Conservation (phyloP, 1,139 yeast species). For the Taiozyma onychis region DNA sequence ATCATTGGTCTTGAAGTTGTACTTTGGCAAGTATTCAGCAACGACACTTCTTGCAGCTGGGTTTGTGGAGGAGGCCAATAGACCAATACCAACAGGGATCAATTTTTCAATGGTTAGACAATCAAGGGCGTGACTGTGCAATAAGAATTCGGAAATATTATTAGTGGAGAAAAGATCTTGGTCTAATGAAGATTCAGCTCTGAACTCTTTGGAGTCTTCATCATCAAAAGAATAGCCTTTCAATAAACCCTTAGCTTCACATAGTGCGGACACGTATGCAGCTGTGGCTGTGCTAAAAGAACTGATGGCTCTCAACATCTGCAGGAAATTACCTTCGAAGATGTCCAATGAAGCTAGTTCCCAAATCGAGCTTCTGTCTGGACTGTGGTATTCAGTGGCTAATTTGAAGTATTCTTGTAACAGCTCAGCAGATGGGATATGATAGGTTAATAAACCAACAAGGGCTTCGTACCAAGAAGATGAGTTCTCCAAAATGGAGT, state of each 20-base stretch:
- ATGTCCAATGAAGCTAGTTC: slow-evolving; percentile 59
- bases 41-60: slow-evolving; percentile 43
- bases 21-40: slow-evolving; percentile 57
- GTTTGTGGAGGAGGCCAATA: slow-evolving; percentile 34
- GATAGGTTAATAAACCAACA: slow-evolving; percentile 55
- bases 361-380: slow-evolving; percentile 42
- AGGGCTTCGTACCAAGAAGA: slow-evolving; percentile 70
- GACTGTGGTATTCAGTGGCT: slow-evolving; percentile 30
- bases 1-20: slow-evolving; percentile 56
- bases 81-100: slow-evolving; percentile 66
- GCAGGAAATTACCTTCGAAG: slow-evolving; percentile 51
- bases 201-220: slow-evolving; percentile 13
- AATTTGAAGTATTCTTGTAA: slow-evolving; percentile 36
- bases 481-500: slow-evolving; percentile 43
- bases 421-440: slow-evolving; percentile 47
- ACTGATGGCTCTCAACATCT: slow-evolving; percentile 57
- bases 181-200: slow-evolving; percentile 9
- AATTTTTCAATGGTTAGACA: slow-evolving; percentile 44
- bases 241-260: slow-evolving; percentile 61
- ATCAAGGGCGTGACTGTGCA: slow-evolving; percentile 55
- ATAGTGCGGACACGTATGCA: slow-evolving; percentile 55
- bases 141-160: slow-evolving; percentile 53
- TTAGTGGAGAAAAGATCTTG: slow-evolving; percentile 29
- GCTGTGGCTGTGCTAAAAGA: slow-evolving; percentile 62
- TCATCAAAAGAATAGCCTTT: slow-evolving; percentile 31